Conservation (phyloP, 2,329 filamentous ascomycete genomes). For the Phyllosticta citrichinensis region DNA sequence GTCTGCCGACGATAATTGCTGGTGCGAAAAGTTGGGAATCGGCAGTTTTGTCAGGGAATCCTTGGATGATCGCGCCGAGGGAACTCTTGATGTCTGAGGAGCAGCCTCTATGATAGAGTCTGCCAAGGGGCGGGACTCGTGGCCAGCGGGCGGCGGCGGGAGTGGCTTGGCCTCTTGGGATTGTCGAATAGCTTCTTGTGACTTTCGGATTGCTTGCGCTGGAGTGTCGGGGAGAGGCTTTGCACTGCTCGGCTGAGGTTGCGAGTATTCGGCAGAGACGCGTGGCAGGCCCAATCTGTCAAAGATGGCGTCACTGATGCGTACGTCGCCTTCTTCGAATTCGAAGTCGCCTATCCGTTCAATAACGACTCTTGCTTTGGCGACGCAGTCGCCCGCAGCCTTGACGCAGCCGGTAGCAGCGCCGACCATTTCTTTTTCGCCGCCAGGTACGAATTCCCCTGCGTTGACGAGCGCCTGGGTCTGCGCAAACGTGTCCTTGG, state of each 20-base stretch:
- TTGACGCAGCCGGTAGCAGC: conserved; percentile 83
- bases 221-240: conserved; percentile 59
- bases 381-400: conserved; percentile 82
- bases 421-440: conserved; percentile 63
- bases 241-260: conserved; percentile 43
- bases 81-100: not conserved
- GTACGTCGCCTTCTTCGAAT: conserved; percentile 45
- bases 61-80: conserved; percentile 33
- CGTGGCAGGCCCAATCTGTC: conserved; percentile 18
- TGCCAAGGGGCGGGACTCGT: not conserved
- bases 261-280: conserved; percentile 16
- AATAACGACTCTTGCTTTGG: conserved; percentile 74
- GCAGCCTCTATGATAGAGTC: not conserved
- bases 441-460: conserved; percentile 69
- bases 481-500: conserved; percentile 65
- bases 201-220: conserved; percentile 9
- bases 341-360: conserved; percentile 89
- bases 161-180: conserved; percentile 6
- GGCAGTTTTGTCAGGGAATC: conserved; percentile 34
- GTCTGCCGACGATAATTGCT: conserved; percentile 12
- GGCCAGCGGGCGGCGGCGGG: conserved; percentile 3
- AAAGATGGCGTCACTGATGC: conserved; percentile 33
- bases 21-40: conserved; percentile 19
- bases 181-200: not conserved
- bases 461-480: conserved; percentile 59